Evolutionary conservation across 179 eudicot species (phyloP), one percentile per base, ranked within the genome.

Genomic region (Beta corolliflora): DNA sequence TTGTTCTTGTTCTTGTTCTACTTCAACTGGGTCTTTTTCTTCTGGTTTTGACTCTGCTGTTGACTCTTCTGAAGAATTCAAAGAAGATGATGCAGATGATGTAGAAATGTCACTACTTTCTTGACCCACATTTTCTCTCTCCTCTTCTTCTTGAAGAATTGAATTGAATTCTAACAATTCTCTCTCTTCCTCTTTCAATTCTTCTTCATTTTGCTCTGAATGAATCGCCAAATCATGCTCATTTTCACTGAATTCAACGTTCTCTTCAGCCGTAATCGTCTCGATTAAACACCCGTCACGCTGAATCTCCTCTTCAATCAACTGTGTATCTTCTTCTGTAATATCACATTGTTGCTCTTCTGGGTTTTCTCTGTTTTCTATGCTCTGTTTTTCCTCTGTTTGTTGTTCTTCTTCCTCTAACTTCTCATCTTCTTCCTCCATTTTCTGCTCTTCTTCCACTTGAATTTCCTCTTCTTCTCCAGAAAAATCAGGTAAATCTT

Each of bases 21-120:
- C 53, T 46, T 65, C 63, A n/a, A 45, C 13, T 12, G 50, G 66
- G 14, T 70, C 71, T 21, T 75, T 74, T 79, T 44, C 76, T 61
- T 76, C 73, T 48, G 50, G 16, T 15, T 82, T 75, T 77, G 80
- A 73, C 73, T 81, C 83, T 61, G 81, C 79, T 81, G 85, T 82
- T 61, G 85, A 71, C 53, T 54, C 76, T 31, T 84, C 76, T 41
- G 75, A 81, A 13, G 73, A 63, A 19, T 63, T 64, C 45, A 70
- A 66, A 8, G 79, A 65, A 9, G 76, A 46, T 5, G 63, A 76
- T 61, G 45, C 16, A 0, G 10, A 14, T 1, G 70, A 44, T 10
- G 77, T 73, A 21, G 76, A 74, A 81, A 78, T 18, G 7, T 84
- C 75, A 55, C 69, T 75, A 54, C 66, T 76, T 56, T 79, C 83